A percentile compares a stretch with the other conserved stretches of the same genome.
Conservation (phyloP, 495 filamentous ascomycete genomes). For the Aspergillus olivimuriae region DNA sequence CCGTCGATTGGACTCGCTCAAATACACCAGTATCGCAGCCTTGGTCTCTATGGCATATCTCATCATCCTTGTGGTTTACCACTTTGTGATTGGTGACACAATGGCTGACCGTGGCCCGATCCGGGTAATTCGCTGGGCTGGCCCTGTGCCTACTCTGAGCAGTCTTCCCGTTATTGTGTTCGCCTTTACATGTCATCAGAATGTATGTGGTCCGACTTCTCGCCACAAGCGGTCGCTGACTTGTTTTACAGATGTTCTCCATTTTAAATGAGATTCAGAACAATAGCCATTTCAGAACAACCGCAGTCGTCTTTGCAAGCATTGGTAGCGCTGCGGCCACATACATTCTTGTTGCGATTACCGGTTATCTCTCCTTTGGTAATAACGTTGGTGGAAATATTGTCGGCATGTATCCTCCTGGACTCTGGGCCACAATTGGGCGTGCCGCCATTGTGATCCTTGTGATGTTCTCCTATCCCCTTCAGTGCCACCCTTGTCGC, state of each 20-base stretch:
- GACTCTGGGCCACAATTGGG: slow-evolving; percentile 80
- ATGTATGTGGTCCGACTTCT: too few species aligned
- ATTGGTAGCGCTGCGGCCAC: slow-evolving; percentile 74
- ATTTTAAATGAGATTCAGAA: slow-evolving; percentile 91
- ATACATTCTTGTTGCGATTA: slow-evolving; percentile 88
- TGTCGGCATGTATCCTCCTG: slow-evolving; percentile 82
- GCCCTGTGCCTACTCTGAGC: slow-evolving; percentile 68
- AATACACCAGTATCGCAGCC: slow-evolving; percentile 92
- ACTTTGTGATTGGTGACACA: slow-evolving; percentile 77
- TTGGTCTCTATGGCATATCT: slow-evolving; percentile 90
- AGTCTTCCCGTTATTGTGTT: slow-evolving; percentile 94
- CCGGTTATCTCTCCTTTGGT: slow-evolving; percentile 92
- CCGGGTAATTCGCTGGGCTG: slow-evolving; percentile 68
- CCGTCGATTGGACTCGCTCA: slow-evolving; percentile 83
- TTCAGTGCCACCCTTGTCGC: slow-evolving; percentile 92
- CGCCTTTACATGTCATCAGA: slow-evolving; percentile 98
- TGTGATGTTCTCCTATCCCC: slow-evolving; percentile 93
- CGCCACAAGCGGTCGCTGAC: neutral
- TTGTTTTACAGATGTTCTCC: slow-evolving; percentile 77
- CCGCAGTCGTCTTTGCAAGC: slow-evolving; percentile 70
- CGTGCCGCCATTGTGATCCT: slow-evolving; percentile 93
- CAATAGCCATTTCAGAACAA: slow-evolving; percentile 75
- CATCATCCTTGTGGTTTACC: slow-evolving; percentile 83
- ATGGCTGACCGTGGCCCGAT: slow-evolving; percentile 64
- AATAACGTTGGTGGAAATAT: slow-evolving; percentile 84